Percentiles rank a stretch among this genome's conserved stretches.
Conservation (phyloP, 192 early-diverging fungal species). For the Allomyces macrogynus region DNA sequence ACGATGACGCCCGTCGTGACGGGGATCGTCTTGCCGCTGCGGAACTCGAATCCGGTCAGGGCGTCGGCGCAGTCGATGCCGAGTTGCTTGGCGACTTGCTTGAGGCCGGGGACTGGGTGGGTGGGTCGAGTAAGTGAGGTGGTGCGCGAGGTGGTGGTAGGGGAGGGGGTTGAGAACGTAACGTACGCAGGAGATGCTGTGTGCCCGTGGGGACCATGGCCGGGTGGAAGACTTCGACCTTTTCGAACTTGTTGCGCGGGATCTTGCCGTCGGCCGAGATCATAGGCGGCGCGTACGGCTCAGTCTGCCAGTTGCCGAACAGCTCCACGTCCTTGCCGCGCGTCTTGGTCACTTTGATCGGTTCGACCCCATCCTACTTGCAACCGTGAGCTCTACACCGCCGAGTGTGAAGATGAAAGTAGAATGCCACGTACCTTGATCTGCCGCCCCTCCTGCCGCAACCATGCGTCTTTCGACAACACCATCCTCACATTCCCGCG, state of each 20-base stretch:
- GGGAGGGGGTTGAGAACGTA: neutral
- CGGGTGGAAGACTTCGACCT: neutral
- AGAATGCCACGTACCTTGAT: neutral
- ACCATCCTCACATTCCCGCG: neutral
- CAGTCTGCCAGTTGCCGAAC: neutral
- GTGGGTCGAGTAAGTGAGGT: neutral
- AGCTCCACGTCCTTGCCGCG: neutral
- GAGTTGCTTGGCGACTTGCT: neutral
- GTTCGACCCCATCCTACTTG: neutral
- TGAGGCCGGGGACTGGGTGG: neutral
- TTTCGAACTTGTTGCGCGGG: neutral
- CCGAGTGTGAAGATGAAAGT: too few relatives aligned
- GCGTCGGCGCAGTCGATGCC: neutral
- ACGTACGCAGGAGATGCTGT: neutral
- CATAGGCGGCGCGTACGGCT: neutral
- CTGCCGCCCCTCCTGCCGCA: neutral
- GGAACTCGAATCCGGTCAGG: neutral
- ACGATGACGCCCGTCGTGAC: neutral
- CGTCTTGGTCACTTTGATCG: neutral
- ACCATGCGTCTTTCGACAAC: neutral
- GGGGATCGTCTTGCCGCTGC: neutral
- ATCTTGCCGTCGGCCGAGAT: neutral
- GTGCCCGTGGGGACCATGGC: neutral
- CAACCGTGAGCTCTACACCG: too few relatives aligned
- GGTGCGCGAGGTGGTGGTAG: neutral